Base-by-base conservation (phyloP, 768 basidiomycete genomes). In the Boletus sensibilis region DNA sequence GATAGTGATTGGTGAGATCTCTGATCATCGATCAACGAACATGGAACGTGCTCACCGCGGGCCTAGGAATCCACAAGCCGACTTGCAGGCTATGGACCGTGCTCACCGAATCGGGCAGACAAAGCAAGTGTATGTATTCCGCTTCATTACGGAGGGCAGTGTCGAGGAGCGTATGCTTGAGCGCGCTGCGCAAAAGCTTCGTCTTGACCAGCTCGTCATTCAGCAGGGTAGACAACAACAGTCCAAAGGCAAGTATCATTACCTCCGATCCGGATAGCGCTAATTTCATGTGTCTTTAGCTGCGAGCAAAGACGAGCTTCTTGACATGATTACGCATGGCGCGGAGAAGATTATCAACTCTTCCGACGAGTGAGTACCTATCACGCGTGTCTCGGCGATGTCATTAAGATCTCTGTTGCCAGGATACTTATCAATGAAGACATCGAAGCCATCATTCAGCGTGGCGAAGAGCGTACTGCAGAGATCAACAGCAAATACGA, bases 301-400 rank as follows among this genome's bases (percentile, higher is more conserved):
- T 51, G 88, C 92, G 16, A 91, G 86, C 71, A 98, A 98, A 76
- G 97, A 98, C 46, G 97, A 98, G 56, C 78, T 99, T 14, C 76
- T 98, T 35, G 95, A 98, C 68, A 99, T 98, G 94, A 98, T 99
- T 56, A 88, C 94, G 7, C 94, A 96, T 65, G 96, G 97, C 20
- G 96, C 94, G 0, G 96, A 98, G 70, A 90, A 93, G 72, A 98
- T 99, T 54, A 94, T 98, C 71, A 96, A 88, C 67, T 77, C 86
- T 4, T 70, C 73, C 0, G 87, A 90, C 14, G 83, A 85, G 91
- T 93, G 54, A 58, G 88, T 74, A 13, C 12, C 13, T 5, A 11
- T 40, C 37, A 38, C 18, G 1, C 21, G 5, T 31, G 39, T 55
- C 29, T 18, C 2, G 11, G 35, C 13, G 23, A 46, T 29, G 20